phyloP scores from a whole-genome alignment of 2,329 filamentous ascomycete genomes.

The Alternaria sp. region DNA sequence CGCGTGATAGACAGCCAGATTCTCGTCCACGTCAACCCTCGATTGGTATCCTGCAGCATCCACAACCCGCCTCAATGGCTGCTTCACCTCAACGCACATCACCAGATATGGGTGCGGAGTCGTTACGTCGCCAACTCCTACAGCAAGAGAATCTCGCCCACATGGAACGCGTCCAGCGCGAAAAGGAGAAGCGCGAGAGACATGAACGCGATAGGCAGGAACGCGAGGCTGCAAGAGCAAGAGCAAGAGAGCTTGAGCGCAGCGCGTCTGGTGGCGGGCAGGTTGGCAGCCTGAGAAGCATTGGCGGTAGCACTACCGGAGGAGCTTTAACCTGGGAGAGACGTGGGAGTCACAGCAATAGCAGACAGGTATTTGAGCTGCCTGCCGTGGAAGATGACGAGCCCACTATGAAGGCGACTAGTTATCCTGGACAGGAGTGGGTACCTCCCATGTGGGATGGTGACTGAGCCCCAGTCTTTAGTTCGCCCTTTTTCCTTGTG shows the following conservation, averaged over 20 bases:
- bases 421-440: conserved; percentile 76
- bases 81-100: conserved; percentile 46
- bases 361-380: conserved; percentile 40
- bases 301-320: conserved; percentile 35
- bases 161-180: conserved; percentile 38
- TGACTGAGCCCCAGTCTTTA: conserved; percentile 23
- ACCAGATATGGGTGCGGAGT: conserved; percentile 47
- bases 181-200: conserved; percentile 36
- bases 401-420: conserved; percentile 69
- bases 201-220: conserved; percentile 34
- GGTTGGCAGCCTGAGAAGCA: conserved; percentile 41
- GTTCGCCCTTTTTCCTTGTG: not conserved
- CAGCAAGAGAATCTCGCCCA: conserved; percentile 43
- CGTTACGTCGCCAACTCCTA: conserved; percentile 42
- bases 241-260: conserved; percentile 44
- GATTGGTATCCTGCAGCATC: conserved; percentile 45
- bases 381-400: conserved; percentile 53
- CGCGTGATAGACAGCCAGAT: conserved; percentile 24
- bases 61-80: conserved; percentile 49
- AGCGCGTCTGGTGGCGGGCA: conserved; percentile 41
- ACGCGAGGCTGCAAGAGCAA: conserved; percentile 37
- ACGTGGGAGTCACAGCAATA: conserved; percentile 23
- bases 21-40: conserved; percentile 41
- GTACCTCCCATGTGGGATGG: conserved; percentile 56
- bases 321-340: conserved; percentile 36